Evolutionary conservation across 495 filamentous ascomycete genomes (phyloP), one percentile per base, ranked within the genome.

Genomic region (Aspergillus indologenus): DNA sequence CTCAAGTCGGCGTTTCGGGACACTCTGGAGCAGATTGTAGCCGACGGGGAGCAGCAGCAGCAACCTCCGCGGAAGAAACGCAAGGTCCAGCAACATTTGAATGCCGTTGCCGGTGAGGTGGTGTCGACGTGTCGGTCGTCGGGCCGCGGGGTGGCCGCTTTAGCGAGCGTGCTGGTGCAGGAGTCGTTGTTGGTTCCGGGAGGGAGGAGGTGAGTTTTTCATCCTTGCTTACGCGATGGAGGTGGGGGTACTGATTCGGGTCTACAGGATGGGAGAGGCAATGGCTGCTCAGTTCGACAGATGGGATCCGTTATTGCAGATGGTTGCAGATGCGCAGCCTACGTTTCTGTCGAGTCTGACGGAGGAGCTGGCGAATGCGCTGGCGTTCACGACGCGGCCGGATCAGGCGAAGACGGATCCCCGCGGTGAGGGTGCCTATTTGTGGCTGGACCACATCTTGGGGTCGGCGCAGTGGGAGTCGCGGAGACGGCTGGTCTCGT

Each of bases 381-480:
- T 79, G 24, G 66, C 64, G 2, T 72, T 75, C 31, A 52, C 66
- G 9, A 21, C 34, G 12, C 34, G 50, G 14, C 45, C 56, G 11
- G 24, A 52, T 15, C 54, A 69, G 26, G 47, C 59, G 12, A 61
- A 66, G 14, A 53, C 43, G 11, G 63, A 72, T 60, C 49, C 71
- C 5, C 43, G 45, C 26, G 58, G 64, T 17, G 71, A 78, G 58
- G 71, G 65, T 3, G 46, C 71, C 7, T 79, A 67, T 50, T 57
- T 72, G 29, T 79, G 77, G 77, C 61, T 79, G 54, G 70, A 67
- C 44, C 74, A 79, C 60, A 65, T 79, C 6, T 57, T 75, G 21
- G 63, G 61, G 15, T 74, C 74, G n/a, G 19, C 68, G 12, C 48
- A 60, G 5, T 79, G 75, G 75, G 64, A 61, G 34, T 63, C 62